Conservation (phyloP, 441 rosid species). For the Bruguiera hainesii region DNA sequence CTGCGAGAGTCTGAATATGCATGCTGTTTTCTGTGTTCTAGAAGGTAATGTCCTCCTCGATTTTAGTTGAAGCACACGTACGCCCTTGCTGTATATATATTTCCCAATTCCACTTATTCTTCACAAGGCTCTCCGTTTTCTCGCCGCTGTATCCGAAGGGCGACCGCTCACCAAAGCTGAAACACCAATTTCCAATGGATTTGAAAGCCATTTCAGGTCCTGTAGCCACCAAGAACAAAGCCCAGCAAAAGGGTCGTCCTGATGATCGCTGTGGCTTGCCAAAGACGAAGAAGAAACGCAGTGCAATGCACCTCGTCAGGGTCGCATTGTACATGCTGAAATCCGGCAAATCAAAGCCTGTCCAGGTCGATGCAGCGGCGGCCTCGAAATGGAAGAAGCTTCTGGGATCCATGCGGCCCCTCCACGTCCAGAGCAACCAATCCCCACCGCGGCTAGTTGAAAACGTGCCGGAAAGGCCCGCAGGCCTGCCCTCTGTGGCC, state of each 20-base stretch:
- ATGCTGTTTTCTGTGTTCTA: too few relatives aligned
- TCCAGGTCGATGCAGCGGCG: conserved; percentile 14
- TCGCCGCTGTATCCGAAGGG: too few relatives aligned
- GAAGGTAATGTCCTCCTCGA: too few relatives aligned
- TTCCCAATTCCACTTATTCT: too few relatives aligned
- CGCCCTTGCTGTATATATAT: too few relatives aligned
- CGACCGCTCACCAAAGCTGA: too few relatives aligned
- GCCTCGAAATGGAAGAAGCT: conserved; percentile 38
- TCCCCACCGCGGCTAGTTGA: conserved; percentile 23
- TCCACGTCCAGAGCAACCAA: conserved; percentile 30
- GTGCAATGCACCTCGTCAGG: conserved; percentile 40
- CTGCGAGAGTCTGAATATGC: too few relatives aligned
- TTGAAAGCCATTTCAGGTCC: background rate
- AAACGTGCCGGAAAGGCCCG: background rate
- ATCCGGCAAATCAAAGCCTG: conserved; percentile 34
- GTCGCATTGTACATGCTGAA: conserved; percentile 41
- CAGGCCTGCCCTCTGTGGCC: background rate
- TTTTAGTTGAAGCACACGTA: too few relatives aligned
- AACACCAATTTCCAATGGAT: too few relatives aligned
- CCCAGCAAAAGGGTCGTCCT: conserved; percentile 14
- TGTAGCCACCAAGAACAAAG: conserved; percentile 14
- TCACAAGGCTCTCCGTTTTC: too few relatives aligned
- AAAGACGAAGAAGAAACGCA: conserved; percentile 34
- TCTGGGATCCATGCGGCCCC: conserved; percentile 51
- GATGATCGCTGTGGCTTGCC: background rate